A percentile compares a stretch with the other conserved stretches of the same genome.
Conservation (phyloP, 139 green algal genomes). For the Diplosphaera chodatii region DNA sequence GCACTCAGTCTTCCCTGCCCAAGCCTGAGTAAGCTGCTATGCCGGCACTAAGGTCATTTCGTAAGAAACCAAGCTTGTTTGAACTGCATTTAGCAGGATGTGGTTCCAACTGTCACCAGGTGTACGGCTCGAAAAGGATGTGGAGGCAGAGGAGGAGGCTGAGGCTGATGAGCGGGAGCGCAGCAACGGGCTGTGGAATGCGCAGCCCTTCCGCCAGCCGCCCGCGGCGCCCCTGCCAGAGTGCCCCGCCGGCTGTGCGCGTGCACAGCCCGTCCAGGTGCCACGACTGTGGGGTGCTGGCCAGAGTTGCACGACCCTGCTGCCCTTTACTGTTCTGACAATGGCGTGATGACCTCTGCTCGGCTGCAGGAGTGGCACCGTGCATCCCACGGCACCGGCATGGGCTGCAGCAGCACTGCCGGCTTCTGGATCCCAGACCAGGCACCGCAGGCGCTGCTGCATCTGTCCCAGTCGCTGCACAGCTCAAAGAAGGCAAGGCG, state of each 20-base stretch:
- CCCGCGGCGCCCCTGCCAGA: conserved; percentile 36
- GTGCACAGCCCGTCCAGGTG: conserved; percentile 35
- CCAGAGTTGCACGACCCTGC: too few species aligned
- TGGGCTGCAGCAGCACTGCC: conserved; percentile 23
- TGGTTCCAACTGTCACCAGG: conserved; percentile 18
- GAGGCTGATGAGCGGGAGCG: conserved; percentile 5
- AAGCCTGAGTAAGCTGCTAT: too few species aligned
- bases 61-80: too few species aligned
- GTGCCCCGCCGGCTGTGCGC: conserved; percentile 46
- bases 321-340: too few species aligned
- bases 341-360: background rate
- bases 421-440: conserved; percentile 51
- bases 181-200: conserved; percentile 60
- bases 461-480: background rate
- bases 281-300: background rate
- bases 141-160: conserved; percentile 36
- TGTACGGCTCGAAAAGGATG: conserved; percentile 24
- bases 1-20: too few species aligned
- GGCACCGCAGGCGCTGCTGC: conserved; percentile 8
- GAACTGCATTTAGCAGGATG: too few species aligned
- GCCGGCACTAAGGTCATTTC: too few species aligned
- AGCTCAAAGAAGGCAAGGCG: background rate
- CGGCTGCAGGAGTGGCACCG: conserved; percentile 24
- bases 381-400: conserved; percentile 39
- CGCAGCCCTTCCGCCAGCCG: conserved; percentile 60